phyloP scores from a whole-genome alignment of 1,284 basidiomycete genomes.

The Rhodotorula glutinis region DNA sequence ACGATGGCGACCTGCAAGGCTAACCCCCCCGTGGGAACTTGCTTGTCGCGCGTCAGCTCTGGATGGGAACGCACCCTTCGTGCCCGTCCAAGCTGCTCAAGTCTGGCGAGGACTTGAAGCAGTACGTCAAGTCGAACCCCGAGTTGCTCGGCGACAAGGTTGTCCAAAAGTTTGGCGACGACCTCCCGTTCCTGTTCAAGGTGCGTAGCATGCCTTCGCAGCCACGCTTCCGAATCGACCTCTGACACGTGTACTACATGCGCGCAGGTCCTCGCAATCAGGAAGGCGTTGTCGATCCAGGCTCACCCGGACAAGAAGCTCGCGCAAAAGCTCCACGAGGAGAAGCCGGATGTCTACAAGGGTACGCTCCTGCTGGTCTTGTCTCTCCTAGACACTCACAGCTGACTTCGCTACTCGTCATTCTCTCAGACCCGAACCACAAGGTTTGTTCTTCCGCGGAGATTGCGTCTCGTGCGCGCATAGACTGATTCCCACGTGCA shows the following conservation, averaged over 20 bases:
- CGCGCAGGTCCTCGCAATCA: slow-evolving; percentile 65
- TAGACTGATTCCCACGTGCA: no score
- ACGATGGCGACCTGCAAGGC: no score
- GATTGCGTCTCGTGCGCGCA: no score
- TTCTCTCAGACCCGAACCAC: slow-evolving; percentile 74
- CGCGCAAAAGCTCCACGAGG: slow-evolving; percentile 70
- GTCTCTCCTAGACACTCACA: background rate
- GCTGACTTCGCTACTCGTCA: background rate
- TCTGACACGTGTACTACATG: no score
- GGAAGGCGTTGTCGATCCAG: slow-evolving; percentile 93
- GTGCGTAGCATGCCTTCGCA: slow-evolving; percentile 49
- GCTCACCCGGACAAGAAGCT: slow-evolving; percentile 92
- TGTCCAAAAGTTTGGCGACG: slow-evolving; percentile 60
- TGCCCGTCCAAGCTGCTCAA: slow-evolving; percentile 69
- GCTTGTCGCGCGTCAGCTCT: no score
- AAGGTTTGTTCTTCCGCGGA: slow-evolving; percentile 54
- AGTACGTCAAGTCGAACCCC: slow-evolving; percentile 64
- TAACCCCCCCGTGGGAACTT: no score
- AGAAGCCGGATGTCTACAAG: slow-evolving; percentile 83
- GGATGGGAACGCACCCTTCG: slow-evolving; percentile 97
- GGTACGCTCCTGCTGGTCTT: slow-evolving; percentile 54
- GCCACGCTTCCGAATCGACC: no score
- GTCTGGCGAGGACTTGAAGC: slow-evolving; percentile 56
- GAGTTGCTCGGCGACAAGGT: slow-evolving; percentile 64
- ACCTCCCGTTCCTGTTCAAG: slow-evolving; percentile 90